Conservation (phyloP, 73 alveolate genomes). For the Halteria grandinella region DNA sequence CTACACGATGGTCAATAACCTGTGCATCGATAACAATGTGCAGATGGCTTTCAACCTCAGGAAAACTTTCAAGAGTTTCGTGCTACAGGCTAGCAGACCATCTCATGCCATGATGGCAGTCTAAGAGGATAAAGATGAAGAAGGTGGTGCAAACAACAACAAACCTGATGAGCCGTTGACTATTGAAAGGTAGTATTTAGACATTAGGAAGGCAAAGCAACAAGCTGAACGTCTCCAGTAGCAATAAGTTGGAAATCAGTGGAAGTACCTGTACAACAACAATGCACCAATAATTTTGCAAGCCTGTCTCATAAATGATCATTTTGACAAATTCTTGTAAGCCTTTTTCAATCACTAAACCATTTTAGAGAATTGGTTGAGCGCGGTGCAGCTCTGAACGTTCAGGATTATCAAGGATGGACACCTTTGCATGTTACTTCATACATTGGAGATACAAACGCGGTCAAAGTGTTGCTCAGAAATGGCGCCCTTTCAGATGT, state of each 20-base stretch:
- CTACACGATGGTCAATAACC: conserved; percentile 47
- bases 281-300: conserved; percentile 39
- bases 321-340: conserved; percentile 33
- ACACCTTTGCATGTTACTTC: conserved; percentile 59
- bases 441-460: not conserved
- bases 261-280: conserved; percentile 40
- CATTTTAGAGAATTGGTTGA: conserved; percentile 22
- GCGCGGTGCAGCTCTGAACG: conserved; percentile 1
- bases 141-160: too few species aligned
- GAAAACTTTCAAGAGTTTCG: conserved; percentile 48
- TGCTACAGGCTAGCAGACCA: conserved; percentile 16
- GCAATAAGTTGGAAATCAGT: too few species aligned
- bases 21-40: conserved; percentile 26
- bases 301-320: conserved; percentile 37
- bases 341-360: not conserved
- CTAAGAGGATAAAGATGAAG: too few species aligned
- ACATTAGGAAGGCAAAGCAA: too few species aligned
- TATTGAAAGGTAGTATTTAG: too few species aligned
- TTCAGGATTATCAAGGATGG: conserved; percentile 51
- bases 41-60: conserved; percentile 56
- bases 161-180: too few species aligned
- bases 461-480: not conserved
- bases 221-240: too few species aligned
- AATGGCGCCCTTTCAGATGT: conserved; percentile 11
- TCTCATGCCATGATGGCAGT: too few species aligned